A percentile compares a stretch with the other conserved stretches of the same genome.
Evolutionary conservation across 768 basidiomycete species (phyloP).

Genomic region (Pleurotus pulmonarius): DNA sequence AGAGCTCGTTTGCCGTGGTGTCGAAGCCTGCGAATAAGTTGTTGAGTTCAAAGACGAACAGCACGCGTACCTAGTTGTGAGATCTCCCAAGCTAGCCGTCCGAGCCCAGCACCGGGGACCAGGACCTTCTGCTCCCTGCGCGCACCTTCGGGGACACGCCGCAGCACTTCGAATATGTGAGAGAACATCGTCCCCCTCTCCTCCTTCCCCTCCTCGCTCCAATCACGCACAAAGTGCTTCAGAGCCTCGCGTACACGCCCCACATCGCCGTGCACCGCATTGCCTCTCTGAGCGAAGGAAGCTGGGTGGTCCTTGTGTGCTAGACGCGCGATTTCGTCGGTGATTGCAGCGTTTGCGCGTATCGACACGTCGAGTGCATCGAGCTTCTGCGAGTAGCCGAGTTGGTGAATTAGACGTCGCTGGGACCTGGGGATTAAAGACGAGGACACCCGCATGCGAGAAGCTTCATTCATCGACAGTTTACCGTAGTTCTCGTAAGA

Average conservation of each 20-base stretch:
- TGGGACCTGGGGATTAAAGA: constrained; percentile 37
- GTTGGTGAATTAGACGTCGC: constrained; percentile 44
- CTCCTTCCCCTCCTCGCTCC: constrained; percentile 52
- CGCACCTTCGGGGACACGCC: constrained; percentile 20
- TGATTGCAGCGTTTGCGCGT: constrained; percentile 31
- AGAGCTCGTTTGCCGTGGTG: constrained; percentile 61
- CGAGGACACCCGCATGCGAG: constrained; percentile 40
- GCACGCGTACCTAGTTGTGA: constrained; percentile 46
- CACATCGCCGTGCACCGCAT: background rate
- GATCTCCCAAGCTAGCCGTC: constrained; percentile 67
- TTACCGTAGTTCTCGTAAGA: constrained; percentile 41
- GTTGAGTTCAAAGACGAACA: background rate
- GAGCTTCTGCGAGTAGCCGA: constrained; percentile 56
- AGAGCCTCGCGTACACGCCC: constrained; percentile 52
- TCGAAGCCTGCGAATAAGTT: constrained; percentile 38
- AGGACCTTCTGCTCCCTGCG: constrained; percentile 40
- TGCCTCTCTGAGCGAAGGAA: constrained; percentile 16
- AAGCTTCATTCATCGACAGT: constrained; percentile 38
- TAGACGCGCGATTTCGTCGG: constrained; percentile 36
- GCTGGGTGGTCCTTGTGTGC: constrained; percentile 25
- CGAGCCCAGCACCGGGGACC: constrained; percentile 63
- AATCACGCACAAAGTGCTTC: constrained; percentile 70
- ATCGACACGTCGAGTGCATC: constrained; percentile 38
- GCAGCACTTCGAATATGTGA: constrained; percentile 52
- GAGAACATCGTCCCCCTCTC: constrained; percentile 56